Evolutionary conservation across 1,284 basidiomycete species (phyloP).

Genomic region (Fistulinella staudtii): DNA sequence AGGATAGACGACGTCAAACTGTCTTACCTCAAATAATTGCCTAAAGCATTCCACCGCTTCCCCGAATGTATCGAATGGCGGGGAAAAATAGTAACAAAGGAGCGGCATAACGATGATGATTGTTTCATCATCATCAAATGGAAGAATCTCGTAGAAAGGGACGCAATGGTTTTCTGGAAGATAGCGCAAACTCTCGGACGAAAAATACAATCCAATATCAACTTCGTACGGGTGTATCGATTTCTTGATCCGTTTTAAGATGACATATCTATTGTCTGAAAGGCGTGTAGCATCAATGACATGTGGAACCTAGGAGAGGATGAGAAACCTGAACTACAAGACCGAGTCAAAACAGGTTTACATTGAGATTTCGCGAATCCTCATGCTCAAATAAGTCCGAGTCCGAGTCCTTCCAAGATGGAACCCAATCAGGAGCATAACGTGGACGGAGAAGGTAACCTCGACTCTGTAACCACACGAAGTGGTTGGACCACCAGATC

Average conservation of each 20-base stretch:
- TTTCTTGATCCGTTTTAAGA: constrained; percentile 29
- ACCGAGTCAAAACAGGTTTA: no score
- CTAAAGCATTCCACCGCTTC: constrained; percentile 33
- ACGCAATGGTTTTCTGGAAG: constrained; percentile 33
- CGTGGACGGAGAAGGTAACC: constrained; percentile 37
- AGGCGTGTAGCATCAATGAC: constrained; percentile 34
- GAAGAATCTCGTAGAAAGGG: constrained; percentile 28
- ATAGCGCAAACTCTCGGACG: constrained; percentile 11
- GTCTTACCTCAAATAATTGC: constrained; percentile 38
- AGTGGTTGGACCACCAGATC: constrained; percentile 30
- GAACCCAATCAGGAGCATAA: constrained; percentile 35
- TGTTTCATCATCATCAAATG: constrained; percentile 15
- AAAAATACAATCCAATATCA: constrained; percentile 24
- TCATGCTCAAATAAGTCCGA: constrained; percentile 3
- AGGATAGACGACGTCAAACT: neutral
- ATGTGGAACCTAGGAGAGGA: no score
- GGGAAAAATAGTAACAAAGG: constrained; percentile 18
- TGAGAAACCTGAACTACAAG: no score
- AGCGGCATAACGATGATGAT: constrained; percentile 33
- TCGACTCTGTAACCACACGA: constrained; percentile 29
- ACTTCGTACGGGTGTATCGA: constrained; percentile 22
- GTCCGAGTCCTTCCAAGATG: constrained; percentile 34
- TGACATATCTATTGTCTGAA: constrained; percentile 27
- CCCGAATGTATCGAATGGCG: constrained; percentile 30
- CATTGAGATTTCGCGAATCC: constrained; percentile 4